Evolutionary conservation across 148 eudicot genomes (phyloP).

Genomic region (Camellia sinensis): DNA sequence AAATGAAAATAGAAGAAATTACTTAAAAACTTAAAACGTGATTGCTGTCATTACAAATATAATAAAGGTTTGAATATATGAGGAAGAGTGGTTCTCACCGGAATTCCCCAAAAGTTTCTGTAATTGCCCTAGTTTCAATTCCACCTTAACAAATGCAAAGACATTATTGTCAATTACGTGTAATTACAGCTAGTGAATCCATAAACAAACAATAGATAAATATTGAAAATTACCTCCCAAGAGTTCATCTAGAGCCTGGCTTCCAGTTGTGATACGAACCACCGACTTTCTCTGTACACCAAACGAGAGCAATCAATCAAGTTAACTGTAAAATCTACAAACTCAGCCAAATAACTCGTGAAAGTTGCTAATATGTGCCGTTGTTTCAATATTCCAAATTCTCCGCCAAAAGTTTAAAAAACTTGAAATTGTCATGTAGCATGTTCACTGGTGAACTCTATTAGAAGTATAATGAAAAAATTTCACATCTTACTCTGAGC

Average conservation of each 20-base stretch:
- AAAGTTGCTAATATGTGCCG: background rate
- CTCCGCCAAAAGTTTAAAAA: background rate
- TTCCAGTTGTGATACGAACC: conserved; percentile 85
- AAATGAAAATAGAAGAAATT: background rate
- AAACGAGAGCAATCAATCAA: background rate
- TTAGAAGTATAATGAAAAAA: conserved; percentile 9
- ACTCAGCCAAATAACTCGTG: background rate
- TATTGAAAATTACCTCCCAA: conserved; percentile 51
- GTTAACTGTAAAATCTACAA: background rate
- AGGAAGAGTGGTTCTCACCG: conserved; percentile 40
- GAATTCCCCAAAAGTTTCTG: conserved; percentile 96
- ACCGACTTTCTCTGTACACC: conserved; percentile 67
- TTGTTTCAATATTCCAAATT: background rate
- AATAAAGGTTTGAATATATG: background rate
- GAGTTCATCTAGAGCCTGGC: conserved; percentile 85
- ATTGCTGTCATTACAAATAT: background rate
- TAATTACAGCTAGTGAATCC: background rate
- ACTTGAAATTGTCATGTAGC: background rate
- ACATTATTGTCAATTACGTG: background rate
- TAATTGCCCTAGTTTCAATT: conserved; percentile 77
- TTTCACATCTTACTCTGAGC: conserved; percentile 54
- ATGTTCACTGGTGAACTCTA: background rate
- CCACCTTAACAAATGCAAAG: conserved; percentile 51
- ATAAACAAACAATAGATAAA: background rate
- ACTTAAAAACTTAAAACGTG: background rate